phyloP scores from a whole-genome alignment of 768 basidiomycete species.

The Auricularia sp. region DNA sequence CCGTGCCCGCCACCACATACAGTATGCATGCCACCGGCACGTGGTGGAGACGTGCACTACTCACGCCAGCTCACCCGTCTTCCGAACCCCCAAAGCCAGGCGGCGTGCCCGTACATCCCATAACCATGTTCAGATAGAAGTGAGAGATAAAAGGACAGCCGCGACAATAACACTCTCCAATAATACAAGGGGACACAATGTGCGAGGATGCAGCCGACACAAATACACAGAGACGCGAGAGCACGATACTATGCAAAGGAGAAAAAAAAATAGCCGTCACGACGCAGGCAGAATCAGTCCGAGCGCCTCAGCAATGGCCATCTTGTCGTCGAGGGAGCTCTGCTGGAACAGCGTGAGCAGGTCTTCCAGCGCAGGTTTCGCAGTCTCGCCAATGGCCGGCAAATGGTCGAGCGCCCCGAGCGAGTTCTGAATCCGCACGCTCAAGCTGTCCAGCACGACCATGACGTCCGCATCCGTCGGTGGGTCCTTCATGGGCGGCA shows the following conservation, averaged over 20 bases:
- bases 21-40: too few relatives aligned
- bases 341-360: conserved; percentile 1
- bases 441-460: conserved; percentile 65
- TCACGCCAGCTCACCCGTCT: too few relatives aligned
- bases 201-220: neutral
- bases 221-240: neutral
- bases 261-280: neutral
- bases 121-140: neutral
- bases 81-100: too few relatives aligned
- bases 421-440: conserved; percentile 69
- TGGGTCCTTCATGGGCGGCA: conserved; percentile 61
- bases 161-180: neutral
- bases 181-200: neutral
- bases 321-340: neutral
- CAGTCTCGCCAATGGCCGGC: neutral
- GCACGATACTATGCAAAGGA: neutral
- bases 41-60: too few relatives aligned
- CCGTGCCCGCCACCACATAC: too few relatives aligned
- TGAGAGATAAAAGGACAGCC: neutral
- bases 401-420: conserved; percentile 23
- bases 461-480: conserved; percentile 65
- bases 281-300: neutral
- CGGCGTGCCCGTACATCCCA: too few relatives aligned
- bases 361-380: neutral
- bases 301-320: neutral